These are phyloP conservation scores for Talaromyces piceae DNA, from an alignment of 2,329 filamentous ascomycete genomes.

Conservation along the genomic window DNA sequence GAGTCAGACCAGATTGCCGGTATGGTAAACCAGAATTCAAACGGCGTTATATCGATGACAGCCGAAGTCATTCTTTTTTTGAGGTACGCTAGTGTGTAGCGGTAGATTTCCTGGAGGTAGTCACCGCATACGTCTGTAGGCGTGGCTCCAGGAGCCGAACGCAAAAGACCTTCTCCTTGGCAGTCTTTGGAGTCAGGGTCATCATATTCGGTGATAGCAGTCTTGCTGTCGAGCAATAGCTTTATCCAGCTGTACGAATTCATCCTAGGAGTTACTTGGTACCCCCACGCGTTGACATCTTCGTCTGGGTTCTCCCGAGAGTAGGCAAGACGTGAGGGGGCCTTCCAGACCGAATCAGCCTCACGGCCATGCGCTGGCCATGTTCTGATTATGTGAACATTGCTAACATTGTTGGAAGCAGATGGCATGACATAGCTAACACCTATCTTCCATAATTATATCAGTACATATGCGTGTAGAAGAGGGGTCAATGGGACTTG, in stretches of 20 bases:
- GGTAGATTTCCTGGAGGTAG: conserved; percentile 18
- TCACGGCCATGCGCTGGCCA: conserved; percentile 13
- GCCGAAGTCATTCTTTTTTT: conserved; percentile 12
- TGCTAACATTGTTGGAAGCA: conserved; percentile 1
- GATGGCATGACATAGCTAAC: background rate
- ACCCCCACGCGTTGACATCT: conserved; percentile 17
- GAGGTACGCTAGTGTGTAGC: conserved; percentile 12
- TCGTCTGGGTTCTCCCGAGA: background rate
- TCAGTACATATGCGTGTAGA: conserved; percentile 15
- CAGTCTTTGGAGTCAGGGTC: conserved; percentile 12
- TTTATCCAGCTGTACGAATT: conserved; percentile 24
- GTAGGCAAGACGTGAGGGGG: conserved; percentile 22
- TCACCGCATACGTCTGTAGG: conserved; percentile 18
- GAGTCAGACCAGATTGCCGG: conserved; percentile 24
- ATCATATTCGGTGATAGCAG: conserved; percentile 15
- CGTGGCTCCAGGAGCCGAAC: conserved; percentile 15
- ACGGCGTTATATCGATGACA: conserved; percentile 9
- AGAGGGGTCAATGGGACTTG: conserved; percentile 1
- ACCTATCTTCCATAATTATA: background rate
- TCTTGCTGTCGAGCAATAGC: conserved; percentile 18
- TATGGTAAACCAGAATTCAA: conserved; percentile 22
- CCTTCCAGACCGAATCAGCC: conserved; percentile 15
- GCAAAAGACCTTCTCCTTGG: conserved; percentile 12
- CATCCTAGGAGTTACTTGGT: conserved; percentile 17
- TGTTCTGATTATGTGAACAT: conserved; percentile 14